These are phyloP conservation scores for Fusarium mundagurra DNA, from an alignment of 2,329 filamentous ascomycete genomes.

Conservation along the genomic window DNA sequence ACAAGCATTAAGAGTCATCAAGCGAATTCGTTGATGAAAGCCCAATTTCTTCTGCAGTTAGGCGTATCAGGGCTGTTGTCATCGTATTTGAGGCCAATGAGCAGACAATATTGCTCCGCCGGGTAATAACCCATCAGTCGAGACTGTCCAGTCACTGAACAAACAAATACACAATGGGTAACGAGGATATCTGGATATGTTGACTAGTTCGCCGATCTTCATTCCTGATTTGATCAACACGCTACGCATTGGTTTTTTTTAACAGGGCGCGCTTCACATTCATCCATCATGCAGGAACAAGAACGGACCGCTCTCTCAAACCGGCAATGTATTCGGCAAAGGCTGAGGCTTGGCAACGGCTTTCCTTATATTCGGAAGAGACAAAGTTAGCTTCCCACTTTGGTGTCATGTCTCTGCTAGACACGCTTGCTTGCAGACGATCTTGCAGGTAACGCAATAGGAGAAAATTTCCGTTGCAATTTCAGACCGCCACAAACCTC, in stretches of 20 bases:
- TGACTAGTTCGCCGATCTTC: not conserved
- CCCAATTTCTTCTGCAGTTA: not conserved
- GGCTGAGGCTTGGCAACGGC: slow-evolving; percentile 7
- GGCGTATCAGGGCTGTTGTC: not conserved
- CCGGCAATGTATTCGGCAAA: not conserved
- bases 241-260: not conserved
- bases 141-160: not conserved
- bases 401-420: not conserved
- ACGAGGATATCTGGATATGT: not conserved
- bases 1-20: slow-evolving; percentile 11
- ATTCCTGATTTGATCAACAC: not conserved
- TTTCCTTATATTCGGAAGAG: not conserved
- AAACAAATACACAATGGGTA: not conserved
- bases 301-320: not conserved
- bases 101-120: not conserved
- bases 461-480: not conserved
- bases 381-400: not conserved
- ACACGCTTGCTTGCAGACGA: not conserved
- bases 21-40: slow-evolving; percentile 4
- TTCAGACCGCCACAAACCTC: not conserved
- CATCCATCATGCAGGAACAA: not conserved
- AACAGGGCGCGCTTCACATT: not conserved
- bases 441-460: not conserved
- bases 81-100: slow-evolving; percentile 8
- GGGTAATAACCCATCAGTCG: not conserved